Conservation (phyloP, 257 asterid species). For the Oldenlandia corymbosa region DNA sequence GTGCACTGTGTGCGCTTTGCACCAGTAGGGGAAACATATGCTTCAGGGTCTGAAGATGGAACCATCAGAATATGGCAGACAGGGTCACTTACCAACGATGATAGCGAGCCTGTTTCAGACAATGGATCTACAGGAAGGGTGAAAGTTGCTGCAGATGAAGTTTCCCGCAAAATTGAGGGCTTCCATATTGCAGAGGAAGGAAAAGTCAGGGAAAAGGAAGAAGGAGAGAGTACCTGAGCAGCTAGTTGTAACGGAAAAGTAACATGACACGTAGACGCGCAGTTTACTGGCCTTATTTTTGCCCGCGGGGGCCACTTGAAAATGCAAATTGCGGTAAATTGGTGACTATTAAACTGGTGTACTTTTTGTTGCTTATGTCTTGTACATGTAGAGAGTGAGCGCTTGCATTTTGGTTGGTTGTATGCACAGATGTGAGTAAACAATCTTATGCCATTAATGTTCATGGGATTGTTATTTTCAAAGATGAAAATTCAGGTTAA, state of each 20-base stretch:
- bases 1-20: slow-evolving; percentile 36
- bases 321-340: background rate
- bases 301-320: no score
- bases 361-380: background rate
- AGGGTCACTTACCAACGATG: slow-evolving; percentile 25
- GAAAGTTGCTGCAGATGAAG: slow-evolving; percentile 31
- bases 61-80: slow-evolving; percentile 40
- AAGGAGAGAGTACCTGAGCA: slow-evolving; percentile 12
- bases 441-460: background rate
- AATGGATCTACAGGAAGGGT: slow-evolving; percentile 20
- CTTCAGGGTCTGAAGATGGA: slow-evolving; percentile 42
- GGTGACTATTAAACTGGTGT: background rate
- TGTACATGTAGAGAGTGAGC: no score
- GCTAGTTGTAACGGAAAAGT: background rate
- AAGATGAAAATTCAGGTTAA: no score
- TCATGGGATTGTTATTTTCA: no score
- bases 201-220: slow-evolving; percentile 26
- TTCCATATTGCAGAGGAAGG: slow-evolving; percentile 24
- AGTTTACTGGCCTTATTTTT: background rate
- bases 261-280: background rate
- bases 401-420: background rate
- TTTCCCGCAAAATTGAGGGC: slow-evolving; percentile 30
- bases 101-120: slow-evolving; percentile 11
- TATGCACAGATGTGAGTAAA: background rate
- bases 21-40: slow-evolving; percentile 34